Conservation (phyloP, 179 eudicot species). For the Silene vulgaris region DNA sequence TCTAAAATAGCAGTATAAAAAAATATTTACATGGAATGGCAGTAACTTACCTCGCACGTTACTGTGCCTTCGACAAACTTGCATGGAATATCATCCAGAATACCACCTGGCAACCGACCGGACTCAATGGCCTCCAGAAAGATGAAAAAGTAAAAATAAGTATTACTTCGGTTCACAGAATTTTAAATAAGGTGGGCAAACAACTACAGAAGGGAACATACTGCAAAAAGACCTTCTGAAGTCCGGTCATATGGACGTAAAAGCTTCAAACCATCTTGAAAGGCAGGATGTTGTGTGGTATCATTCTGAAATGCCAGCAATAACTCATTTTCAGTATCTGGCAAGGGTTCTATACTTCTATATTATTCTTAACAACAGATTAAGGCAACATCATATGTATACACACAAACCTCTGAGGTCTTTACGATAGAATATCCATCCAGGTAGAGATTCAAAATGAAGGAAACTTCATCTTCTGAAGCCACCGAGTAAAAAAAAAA, state of each 20-base stretch:
- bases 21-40: constrained; percentile 11
- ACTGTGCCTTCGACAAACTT: constrained; percentile 64
- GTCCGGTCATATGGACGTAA: constrained; percentile 80
- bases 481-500: constrained; percentile 14
- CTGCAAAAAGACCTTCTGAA: constrained; percentile 77
- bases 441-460: constrained; percentile 61
- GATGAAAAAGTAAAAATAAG: constrained; percentile 4
- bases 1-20: not conserved
- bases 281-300: constrained; percentile 37
- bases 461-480: constrained; percentile 75
- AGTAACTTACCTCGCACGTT: constrained; percentile 72
- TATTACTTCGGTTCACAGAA: constrained; percentile 4
- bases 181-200: constrained; percentile 1
- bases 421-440: constrained; percentile 81
- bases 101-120: constrained; percentile 80
- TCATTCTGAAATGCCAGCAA: constrained; percentile 38
- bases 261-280: constrained; percentile 58
- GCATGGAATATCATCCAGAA: constrained; percentile 90
- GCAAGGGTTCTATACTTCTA: not conserved
- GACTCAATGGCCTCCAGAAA: constrained; percentile 73
- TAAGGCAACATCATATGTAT: not conserved
- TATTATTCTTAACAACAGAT: not conserved
- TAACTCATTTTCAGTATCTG: not conserved
- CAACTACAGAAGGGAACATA: constrained; percentile 32
- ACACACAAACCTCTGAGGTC: constrained; percentile 61